A percentile compares a stretch with the other conserved stretches of the same genome.
Conservation (phyloP, 768 basidiomycete species). For the Filobasidium floriforme region DNA sequence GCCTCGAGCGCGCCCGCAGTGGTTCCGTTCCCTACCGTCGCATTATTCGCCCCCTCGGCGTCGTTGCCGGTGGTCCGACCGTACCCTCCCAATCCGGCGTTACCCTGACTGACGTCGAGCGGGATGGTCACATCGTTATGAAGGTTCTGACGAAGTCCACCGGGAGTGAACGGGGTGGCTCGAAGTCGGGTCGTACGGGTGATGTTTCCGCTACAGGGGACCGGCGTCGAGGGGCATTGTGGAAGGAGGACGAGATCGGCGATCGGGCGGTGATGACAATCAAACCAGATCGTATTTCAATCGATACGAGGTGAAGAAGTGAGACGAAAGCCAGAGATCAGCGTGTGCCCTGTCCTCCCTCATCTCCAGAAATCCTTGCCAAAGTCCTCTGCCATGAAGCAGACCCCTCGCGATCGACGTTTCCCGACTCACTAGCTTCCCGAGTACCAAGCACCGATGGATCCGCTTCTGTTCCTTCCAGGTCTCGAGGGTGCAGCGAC, state of each 20-base stretch:
- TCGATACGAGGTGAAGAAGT: background rate
- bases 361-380: no score
- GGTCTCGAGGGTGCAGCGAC: background rate
- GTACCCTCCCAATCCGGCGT: background rate
- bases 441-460: constrained; percentile 2
- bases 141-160: constrained; percentile 9
- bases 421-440: background rate
- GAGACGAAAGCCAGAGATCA: background rate
- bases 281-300: background rate
- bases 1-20: constrained; percentile 1
- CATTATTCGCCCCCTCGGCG: constrained; percentile 7
- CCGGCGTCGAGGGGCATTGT: constrained; percentile 3
- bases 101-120: background rate
- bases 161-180: constrained; percentile 17
- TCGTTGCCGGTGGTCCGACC: constrained; percentile 1
- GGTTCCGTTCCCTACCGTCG: background rate
- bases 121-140: constrained; percentile 9
- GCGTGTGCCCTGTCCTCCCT: no score
- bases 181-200: constrained; percentile 14
- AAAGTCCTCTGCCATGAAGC: no score
- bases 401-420: background rate
- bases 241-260: background rate
- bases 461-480: background rate
- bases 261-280: background rate
- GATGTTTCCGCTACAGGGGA: constrained; percentile 11